These are phyloP conservation scores for Aspergillus caelatus DNA, from an alignment of 2,329 filamentous ascomycete genomes.

Conservation along the genomic window DNA sequence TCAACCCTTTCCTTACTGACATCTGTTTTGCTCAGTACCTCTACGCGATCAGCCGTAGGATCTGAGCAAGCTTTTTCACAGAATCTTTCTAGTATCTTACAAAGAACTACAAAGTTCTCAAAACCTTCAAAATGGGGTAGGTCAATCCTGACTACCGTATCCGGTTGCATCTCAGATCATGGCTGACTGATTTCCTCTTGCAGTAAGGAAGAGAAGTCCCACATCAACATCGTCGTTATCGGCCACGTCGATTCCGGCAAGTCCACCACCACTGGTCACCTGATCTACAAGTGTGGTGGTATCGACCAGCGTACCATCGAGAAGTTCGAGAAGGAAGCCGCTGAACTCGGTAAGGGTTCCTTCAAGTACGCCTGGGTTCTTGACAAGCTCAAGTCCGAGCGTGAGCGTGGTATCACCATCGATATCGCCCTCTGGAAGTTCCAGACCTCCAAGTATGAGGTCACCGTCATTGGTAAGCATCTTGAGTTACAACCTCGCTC, in stretches of 20 bases:
- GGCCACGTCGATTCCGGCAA: conserved; percentile 99
- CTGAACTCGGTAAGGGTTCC: conserved; percentile 98
- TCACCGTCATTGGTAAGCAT: conserved; percentile 88
- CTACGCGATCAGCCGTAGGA: conserved; percentile 55
- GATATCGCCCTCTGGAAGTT: conserved; percentile 99
- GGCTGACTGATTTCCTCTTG: conserved; percentile 20
- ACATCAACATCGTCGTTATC: conserved; percentile 98
- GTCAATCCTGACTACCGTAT: conserved; percentile 29
- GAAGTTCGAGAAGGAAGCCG: conserved; percentile 99
- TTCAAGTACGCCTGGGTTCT: conserved; percentile 99
- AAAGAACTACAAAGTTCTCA: conserved; percentile 50
- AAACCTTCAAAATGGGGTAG: conserved; percentile 64
- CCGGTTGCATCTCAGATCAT: not conserved
- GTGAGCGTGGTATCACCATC: conserved; percentile 99
- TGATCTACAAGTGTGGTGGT: conserved; percentile 99
- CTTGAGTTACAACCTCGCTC: not conserved
- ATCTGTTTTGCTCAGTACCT: conserved; percentile 47
- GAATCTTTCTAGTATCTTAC: conserved; percentile 50
- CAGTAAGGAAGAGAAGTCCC: conserved; percentile 93
- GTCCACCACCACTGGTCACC: conserved; percentile 92
- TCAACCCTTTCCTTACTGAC: conserved; percentile 31
- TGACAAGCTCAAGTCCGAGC: conserved; percentile 99
- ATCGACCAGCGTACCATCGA: conserved; percentile 99
- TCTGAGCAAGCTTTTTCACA: conserved; percentile 47
- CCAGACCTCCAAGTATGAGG: conserved; percentile 96